These are phyloP conservation scores for Blastobotrys ciferrii DNA, from an alignment of 1,139 yeast genomes.

Conservation along the genomic window DNA sequence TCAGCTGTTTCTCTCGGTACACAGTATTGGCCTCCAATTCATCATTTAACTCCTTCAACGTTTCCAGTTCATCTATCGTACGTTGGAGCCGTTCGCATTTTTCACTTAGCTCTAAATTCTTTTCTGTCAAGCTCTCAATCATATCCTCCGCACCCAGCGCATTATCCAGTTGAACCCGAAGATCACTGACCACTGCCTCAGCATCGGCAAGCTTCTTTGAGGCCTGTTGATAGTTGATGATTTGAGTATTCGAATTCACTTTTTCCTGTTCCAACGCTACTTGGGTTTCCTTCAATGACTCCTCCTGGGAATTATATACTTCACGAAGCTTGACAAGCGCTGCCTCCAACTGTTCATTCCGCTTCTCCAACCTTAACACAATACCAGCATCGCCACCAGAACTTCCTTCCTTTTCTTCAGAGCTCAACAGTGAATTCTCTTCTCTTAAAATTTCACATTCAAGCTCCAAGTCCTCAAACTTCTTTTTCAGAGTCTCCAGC, in stretches of 20 bases:
- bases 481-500: constrained; percentile 36
- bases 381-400: constrained; percentile 28
- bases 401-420: constrained; percentile 20
- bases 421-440: constrained; percentile 42
- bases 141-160: constrained; percentile 42
- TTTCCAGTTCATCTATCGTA: constrained; percentile 56
- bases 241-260: constrained; percentile 13
- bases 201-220: constrained; percentile 41
- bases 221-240: constrained; percentile 25
- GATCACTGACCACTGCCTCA: constrained; percentile 43
- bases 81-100: constrained; percentile 42
- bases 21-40: constrained; percentile 60
- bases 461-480: constrained; percentile 41
- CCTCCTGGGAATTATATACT: constrained; percentile 39
- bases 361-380: constrained; percentile 41
- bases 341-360: constrained; percentile 43
- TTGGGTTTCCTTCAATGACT: constrained; percentile 43
- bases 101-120: constrained; percentile 49
- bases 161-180: constrained; percentile 44
- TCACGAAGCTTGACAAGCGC: constrained; percentile 40
- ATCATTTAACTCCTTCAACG: constrained; percentile 56
- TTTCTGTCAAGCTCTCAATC: constrained; percentile 55
- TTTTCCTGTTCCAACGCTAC: constrained; percentile 32
- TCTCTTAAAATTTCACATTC: constrained; percentile 48
- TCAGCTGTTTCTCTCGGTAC: constrained; percentile 55